Conservation (phyloP, 106 monocot species). For the Hemerocallis citrina region DNA sequence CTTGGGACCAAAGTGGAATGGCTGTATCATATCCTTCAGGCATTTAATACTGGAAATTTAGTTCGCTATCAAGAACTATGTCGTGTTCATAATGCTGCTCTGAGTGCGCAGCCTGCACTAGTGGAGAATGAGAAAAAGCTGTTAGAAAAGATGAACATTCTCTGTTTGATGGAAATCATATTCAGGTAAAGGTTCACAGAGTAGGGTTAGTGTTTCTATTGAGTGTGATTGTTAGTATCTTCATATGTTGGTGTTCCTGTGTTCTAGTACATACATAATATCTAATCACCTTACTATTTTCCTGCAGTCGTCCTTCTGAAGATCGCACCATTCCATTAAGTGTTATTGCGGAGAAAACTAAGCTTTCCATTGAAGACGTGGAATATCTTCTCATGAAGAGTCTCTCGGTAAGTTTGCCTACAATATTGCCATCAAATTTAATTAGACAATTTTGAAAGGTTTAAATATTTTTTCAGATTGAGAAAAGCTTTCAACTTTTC, state of each 20-base stretch:
- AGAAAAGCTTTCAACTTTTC: no score
- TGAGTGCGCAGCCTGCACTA: constrained; percentile 85
- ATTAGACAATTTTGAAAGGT: no score
- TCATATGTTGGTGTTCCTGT: background rate
- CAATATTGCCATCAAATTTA: background rate
- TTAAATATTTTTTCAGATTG: no score
- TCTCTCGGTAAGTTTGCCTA: constrained; percentile 67
- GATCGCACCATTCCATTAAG: constrained; percentile 87
- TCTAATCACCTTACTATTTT: background rate
- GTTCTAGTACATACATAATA: background rate
- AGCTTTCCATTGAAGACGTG: constrained; percentile 81
- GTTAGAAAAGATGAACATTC: constrained; percentile 91
- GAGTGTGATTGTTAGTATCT: background rate
- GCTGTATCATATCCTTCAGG: constrained; percentile 81
- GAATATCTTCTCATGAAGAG: constrained; percentile 98
- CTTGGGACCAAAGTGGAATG: constrained; percentile 77
- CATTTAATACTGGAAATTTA: constrained; percentile 83
- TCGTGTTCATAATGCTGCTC: constrained; percentile 78
- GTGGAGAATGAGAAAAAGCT: constrained; percentile 84
- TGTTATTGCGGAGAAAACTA: constrained; percentile 78
- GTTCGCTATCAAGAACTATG: constrained; percentile 85
- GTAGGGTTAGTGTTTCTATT: background rate
- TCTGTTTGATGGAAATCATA: constrained; percentile 98
- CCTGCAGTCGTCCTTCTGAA: constrained; percentile 79
- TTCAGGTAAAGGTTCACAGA: constrained; percentile 52